phyloP scores from a whole-genome alignment of 176 grass and related monocot genomes.

The Saccharum spontaneum region DNA sequence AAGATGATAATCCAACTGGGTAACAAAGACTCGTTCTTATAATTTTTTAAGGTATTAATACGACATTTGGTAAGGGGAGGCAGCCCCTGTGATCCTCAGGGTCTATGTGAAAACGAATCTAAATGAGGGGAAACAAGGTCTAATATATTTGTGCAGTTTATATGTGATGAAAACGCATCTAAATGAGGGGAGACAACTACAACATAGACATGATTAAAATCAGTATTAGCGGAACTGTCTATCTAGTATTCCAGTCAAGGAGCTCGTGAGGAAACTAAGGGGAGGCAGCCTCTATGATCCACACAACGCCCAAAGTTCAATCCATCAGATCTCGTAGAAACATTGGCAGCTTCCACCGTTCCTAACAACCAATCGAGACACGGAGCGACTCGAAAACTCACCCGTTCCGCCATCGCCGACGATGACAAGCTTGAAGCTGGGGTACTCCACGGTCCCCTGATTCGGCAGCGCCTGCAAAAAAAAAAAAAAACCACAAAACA shows the following conservation, averaged over 20 bases:
- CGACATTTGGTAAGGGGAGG: not conserved
- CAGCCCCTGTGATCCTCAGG: not conserved
- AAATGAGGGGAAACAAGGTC: not conserved
- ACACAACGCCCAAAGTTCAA: not conserved
- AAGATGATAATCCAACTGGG: not conserved
- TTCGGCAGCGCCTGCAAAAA: slow-evolving; percentile 63
- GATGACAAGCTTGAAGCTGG: slow-evolving; percentile 88
- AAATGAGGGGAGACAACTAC: not conserved
- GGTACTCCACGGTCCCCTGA: slow-evolving; percentile 81
- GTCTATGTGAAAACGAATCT: too few relatives aligned
- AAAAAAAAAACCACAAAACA: not conserved
- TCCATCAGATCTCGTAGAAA: slow-evolving; percentile 22
- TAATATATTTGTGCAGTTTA: not conserved
- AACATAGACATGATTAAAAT: not conserved
- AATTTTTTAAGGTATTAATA: not conserved
- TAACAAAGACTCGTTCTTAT: not conserved
- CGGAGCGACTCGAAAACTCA: not conserved
- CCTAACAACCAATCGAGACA: not conserved
- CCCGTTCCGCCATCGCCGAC: slow-evolving; percentile 90
- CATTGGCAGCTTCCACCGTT: not conserved
- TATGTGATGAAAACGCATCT: not conserved
- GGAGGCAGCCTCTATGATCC: not conserved
- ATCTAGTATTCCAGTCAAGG: not conserved
- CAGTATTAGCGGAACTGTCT: not conserved
- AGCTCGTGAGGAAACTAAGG: not conserved